These are phyloP conservation scores for Pseudocercospora fuligena DNA, from an alignment of 2,329 filamentous ascomycete genomes.

Conservation along the genomic window DNA sequence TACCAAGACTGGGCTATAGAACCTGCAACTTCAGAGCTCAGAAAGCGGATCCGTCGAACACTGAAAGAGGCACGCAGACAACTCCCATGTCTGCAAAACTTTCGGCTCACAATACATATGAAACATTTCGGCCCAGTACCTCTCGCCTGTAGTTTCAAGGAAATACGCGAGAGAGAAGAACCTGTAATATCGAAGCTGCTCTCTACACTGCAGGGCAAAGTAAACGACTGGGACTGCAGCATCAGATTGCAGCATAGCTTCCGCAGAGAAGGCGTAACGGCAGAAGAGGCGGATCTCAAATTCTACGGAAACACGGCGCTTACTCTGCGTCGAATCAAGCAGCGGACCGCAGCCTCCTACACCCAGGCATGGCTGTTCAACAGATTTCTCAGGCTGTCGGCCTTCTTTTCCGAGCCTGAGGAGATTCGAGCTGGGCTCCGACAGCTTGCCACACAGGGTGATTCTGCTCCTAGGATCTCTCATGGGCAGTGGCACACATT, in stretches of 20 bases:
- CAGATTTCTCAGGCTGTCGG: not conserved
- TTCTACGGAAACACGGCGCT: not conserved
- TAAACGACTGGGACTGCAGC: not conserved
- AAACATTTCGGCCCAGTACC: not conserved
- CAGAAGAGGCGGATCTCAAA: not conserved
- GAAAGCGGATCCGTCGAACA: not conserved
- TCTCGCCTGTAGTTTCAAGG: not conserved
- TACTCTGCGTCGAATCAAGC: not conserved
- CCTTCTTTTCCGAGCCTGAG: not conserved
- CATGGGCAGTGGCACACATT: not conserved
- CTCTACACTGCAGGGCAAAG: not conserved
- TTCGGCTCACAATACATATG: not conserved
- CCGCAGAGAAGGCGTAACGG: not conserved
- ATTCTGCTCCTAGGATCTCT: not conserved
- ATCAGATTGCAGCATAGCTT: not conserved
- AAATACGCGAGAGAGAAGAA: not conserved
- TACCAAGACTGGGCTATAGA: not conserved
- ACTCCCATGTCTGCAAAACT: not conserved
- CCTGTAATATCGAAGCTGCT: not conserved
- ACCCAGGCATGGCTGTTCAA: not conserved
- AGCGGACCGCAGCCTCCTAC: not conserved
- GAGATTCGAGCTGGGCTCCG: not conserved
- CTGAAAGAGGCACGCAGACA: not conserved
- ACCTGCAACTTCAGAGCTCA: not conserved
- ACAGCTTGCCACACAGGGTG: not conserved